Conservation (phyloP, 306 rosid genomes). For the Vigna unguiculata region DNA sequence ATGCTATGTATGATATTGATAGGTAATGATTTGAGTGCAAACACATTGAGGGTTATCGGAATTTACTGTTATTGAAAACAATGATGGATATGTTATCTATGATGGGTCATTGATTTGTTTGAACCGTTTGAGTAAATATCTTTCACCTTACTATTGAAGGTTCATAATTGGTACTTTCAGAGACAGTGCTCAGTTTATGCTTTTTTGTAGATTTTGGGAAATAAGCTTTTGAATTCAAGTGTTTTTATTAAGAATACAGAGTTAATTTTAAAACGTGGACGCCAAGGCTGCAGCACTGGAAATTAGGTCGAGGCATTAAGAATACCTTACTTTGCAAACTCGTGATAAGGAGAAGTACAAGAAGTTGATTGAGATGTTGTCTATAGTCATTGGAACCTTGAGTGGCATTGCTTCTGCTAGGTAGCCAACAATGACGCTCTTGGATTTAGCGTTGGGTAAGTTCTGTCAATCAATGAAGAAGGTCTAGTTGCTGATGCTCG, state of each 20-base stretch:
- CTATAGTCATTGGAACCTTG: too few relatives aligned
- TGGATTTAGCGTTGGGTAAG: too few relatives aligned
- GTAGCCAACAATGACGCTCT: too few relatives aligned
- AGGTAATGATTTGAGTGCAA: slow-evolving; percentile 16
- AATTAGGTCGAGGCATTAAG: too few relatives aligned
- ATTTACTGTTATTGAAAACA: neutral
- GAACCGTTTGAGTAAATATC: neutral
- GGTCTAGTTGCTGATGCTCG: too few relatives aligned
- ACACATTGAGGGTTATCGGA: neutral
- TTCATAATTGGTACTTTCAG: neutral
- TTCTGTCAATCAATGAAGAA: too few relatives aligned
- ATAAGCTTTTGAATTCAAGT: neutral
- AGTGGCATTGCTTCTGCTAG: too few relatives aligned
- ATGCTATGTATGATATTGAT: slow-evolving; percentile 5
- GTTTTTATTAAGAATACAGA: neutral
- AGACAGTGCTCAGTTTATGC: neutral
- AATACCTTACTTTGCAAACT: too few relatives aligned
- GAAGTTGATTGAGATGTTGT: too few relatives aligned
- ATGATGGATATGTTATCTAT: neutral
- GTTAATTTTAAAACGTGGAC: neutral
- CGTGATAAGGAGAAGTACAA: too few relatives aligned
- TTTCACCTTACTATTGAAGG: neutral
- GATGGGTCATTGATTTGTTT: neutral
- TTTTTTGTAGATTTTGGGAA: neutral
- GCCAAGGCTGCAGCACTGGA: too few relatives aligned